Conservation (phyloP, 805 yeast genomes). For the Cyberlindnera lachancei region DNA sequence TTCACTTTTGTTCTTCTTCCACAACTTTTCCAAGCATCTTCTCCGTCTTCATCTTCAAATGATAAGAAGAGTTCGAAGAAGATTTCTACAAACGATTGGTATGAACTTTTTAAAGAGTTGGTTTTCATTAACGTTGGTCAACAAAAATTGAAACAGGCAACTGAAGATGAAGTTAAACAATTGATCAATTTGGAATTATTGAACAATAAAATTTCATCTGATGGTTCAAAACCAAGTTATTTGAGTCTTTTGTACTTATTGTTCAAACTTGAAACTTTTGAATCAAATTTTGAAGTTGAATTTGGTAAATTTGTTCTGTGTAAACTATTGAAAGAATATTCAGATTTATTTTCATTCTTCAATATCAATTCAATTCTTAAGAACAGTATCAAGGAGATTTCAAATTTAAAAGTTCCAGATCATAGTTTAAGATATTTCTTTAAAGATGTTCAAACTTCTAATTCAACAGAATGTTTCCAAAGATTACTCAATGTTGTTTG, state of each 20-base stretch:
- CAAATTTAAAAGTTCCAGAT: conserved; percentile 18
- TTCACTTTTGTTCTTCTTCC: conserved; percentile 16
- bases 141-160: conserved; percentile 5
- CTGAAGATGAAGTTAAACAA: conserved; percentile 14
- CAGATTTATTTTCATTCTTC: conserved; percentile 13
- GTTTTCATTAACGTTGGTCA: conserved; percentile 19
- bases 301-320: conserved; percentile 19
- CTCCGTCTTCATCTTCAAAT: not conserved
- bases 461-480: conserved; percentile 15
- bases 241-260: conserved; percentile 9
- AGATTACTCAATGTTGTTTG: conserved; percentile 20
- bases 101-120: conserved; percentile 18
- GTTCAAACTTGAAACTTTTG: conserved; percentile 14
- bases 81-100: conserved; percentile 15
- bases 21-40: conserved; percentile 4
- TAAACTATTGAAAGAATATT: conserved; percentile 16
- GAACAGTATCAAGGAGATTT: conserved; percentile 13
- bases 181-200: conserved; percentile 15
- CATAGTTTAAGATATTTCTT: conserved; percentile 18
- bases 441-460: conserved; percentile 16
- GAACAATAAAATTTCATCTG: no score
- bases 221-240: conserved; percentile 2
- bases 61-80: conserved; percentile 1
- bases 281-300: conserved; percentile 19
- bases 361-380: conserved; percentile 11